A percentile compares a stretch with the other conserved stretches of the same genome.
phyloP scores from a whole-genome alignment of 345 rosid genomes.

The Luvunga scandens region DNA sequence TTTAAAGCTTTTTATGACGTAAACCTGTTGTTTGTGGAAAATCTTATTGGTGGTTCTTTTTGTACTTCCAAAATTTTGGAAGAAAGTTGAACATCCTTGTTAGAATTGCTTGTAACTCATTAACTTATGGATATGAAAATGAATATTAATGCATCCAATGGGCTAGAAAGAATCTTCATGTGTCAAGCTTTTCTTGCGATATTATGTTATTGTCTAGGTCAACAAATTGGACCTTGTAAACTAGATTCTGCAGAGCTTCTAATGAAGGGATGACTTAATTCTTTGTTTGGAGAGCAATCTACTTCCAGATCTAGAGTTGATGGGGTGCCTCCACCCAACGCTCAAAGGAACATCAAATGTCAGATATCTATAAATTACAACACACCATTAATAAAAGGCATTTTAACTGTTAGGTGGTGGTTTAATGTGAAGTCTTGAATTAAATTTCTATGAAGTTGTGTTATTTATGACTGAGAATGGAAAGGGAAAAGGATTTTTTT shows the following conservation, averaged over 20 bases:
- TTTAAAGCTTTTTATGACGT: not conserved
- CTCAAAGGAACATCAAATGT: not conserved
- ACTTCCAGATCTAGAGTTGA: not conserved
- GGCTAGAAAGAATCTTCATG: not conserved
- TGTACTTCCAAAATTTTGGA: too few relatives aligned
- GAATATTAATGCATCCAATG: not conserved
- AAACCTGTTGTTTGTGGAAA: not conserved
- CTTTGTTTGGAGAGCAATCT: not conserved
- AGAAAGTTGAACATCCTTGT: not conserved
- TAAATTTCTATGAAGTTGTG: not conserved
- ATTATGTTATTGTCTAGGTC: not conserved
- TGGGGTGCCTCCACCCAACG: not conserved
- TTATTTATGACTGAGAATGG: not conserved
- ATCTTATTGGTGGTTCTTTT: too few relatives aligned
- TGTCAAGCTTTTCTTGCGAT: not conserved
- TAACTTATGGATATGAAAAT: not conserved
- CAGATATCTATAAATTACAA: not conserved
- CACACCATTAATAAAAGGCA: not conserved
- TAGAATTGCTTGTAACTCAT: not conserved
- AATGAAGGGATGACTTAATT: not conserved
- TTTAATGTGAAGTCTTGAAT: not conserved
- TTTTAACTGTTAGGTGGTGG: not conserved
- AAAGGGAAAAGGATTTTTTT: too few relatives aligned
- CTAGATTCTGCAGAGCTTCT: not conserved
- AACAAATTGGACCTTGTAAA: not conserved